These are phyloP conservation scores for Sporothrix pallida DNA, from an alignment of 2,329 filamentous ascomycete species.

Conservation along the genomic window DNA sequence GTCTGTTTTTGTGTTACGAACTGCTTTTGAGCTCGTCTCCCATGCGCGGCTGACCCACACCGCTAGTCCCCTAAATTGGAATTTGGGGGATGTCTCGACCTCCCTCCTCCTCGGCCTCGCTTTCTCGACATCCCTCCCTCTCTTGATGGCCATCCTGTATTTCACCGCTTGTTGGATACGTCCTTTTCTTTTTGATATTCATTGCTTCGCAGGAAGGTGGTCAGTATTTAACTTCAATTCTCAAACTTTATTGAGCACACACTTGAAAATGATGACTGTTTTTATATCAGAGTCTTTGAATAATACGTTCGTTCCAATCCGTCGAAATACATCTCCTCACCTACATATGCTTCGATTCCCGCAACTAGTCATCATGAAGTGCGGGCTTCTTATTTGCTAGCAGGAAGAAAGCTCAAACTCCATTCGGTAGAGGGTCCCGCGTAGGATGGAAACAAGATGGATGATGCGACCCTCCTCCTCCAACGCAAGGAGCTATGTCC, in stretches of 20 bases:
- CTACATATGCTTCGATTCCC: neutral
- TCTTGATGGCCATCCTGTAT: neutral
- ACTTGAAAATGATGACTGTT: too few relatives aligned
- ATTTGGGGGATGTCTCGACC: neutral
- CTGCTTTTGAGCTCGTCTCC: neutral
- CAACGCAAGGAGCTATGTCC: constrained; percentile 12
- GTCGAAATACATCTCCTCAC: neutral
- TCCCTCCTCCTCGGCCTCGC: neutral
- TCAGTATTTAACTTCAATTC: neutral
- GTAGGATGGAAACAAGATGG: neutral
- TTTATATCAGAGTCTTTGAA: too few relatives aligned
- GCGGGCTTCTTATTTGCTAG: neutral
- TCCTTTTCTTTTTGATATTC: constrained; percentile 1
- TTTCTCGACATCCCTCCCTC: neutral
- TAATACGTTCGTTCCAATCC: neutral
- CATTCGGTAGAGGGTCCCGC: neutral
- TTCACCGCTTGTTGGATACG: neutral
- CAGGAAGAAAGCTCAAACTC: neutral
- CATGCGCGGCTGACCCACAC: constrained; percentile 9
- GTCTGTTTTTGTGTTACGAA: neutral
- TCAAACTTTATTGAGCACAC: too few relatives aligned
- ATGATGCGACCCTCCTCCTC: neutral
- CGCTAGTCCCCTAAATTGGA: constrained; percentile 10
- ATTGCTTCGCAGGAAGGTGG: neutral
- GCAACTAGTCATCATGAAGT: neutral